These are phyloP conservation scores for Metschnikowia continentalis DNA, from an alignment of 805 yeast genomes.

Conservation along the genomic window DNA sequence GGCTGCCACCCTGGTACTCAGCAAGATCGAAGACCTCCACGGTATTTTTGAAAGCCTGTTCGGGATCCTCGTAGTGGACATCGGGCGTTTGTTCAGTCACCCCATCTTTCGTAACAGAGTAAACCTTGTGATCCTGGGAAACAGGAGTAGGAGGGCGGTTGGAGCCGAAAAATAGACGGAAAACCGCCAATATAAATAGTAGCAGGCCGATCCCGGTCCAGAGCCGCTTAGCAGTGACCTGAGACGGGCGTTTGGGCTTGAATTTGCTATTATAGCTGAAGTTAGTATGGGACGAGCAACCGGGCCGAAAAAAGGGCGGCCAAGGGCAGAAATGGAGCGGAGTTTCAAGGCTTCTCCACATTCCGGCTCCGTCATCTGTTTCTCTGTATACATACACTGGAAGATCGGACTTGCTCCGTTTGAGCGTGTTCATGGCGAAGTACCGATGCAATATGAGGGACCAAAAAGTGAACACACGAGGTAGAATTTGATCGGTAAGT, in stretches of 20 bases:
- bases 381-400: constrained; percentile 36
- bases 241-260: constrained; percentile 13
- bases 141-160: neutral
- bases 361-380: too few relatives aligned
- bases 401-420: constrained; percentile 37
- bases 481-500: constrained; percentile 4
- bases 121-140: constrained; percentile 19
- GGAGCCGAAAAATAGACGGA: neutral
- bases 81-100: constrained; percentile 13
- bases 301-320: neutral
- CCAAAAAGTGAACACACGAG: constrained; percentile 3
- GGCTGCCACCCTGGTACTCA: constrained; percentile 49
- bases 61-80: constrained; percentile 13
- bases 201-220: constrained; percentile 9
- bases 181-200: constrained; percentile 10
- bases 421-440: constrained; percentile 12
- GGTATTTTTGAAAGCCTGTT: constrained; percentile 40
- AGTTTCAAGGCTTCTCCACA: too few relatives aligned
- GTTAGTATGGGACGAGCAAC: constrained; percentile 2
- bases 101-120: constrained; percentile 31
- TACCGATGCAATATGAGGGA: neutral
- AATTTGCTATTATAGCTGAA: constrained; percentile 9
- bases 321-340: too few relatives aligned
- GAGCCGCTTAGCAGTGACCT: constrained; percentile 4
- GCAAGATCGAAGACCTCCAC: constrained; percentile 62